Evolutionary conservation across 2,329 filamentous ascomycete genomes (phyloP).

Genomic region (Fusarium pilosicola): DNA sequence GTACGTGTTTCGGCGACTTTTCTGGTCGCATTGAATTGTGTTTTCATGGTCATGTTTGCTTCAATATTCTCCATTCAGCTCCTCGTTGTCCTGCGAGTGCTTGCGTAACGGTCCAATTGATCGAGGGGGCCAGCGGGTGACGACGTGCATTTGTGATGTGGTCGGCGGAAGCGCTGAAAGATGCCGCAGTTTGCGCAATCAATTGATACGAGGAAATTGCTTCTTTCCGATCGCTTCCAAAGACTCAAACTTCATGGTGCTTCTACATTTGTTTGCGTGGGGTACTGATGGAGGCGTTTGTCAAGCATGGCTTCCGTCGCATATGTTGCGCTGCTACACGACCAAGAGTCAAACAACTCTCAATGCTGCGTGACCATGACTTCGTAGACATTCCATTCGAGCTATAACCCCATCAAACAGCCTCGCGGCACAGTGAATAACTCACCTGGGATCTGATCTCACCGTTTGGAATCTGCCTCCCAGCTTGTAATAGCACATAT

Average conservation of each 20-base stretch:
- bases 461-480: background rate
- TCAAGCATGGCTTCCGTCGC: background rate
- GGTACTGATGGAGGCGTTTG: no score
- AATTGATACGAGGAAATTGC: accelerated
- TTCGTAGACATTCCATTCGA: background rate
- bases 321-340: background rate
- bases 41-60: background rate
- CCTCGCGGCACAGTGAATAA: background rate
- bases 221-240: background rate
- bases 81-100: background rate
- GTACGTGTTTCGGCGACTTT: accelerated
- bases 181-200: background rate
- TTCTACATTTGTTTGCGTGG: background rate
- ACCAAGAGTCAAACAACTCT: background rate
- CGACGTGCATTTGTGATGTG: background rate
- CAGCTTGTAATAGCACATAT: background rate
- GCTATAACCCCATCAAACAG: accelerated
- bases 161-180: background rate
- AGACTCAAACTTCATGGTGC: accelerated
- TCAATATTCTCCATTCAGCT: background rate
- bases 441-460: accelerated
- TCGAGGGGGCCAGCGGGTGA: background rate
- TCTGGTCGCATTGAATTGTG: background rate
- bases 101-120: background rate
- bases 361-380: background rate